phyloP scores from a whole-genome alignment of 2,329 filamentous ascomycete genomes.

The Aspergillus niger region DNA sequence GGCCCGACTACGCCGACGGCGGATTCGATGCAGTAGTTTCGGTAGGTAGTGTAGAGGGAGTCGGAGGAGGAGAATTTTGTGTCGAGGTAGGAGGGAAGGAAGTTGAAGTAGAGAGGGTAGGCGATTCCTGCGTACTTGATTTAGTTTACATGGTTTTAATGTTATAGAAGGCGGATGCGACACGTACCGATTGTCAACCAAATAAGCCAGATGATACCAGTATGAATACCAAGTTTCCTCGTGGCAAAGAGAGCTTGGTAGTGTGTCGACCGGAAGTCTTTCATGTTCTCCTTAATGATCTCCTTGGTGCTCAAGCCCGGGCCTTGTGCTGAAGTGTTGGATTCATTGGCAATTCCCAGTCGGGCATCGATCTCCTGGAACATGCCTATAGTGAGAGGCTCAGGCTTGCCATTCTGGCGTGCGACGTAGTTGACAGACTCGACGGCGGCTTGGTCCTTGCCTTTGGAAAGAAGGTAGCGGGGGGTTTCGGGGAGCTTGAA shows the following conservation, averaged over 20 bases:
- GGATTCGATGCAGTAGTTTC: conserved; percentile 35
- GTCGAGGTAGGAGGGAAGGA: conserved; percentile 50
- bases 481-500: conserved; percentile 36
- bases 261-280: conserved; percentile 30
- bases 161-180: accelerated
- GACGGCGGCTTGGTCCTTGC: conserved; percentile 51
- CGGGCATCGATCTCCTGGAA: conserved; percentile 32
- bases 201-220: conserved; percentile 43
- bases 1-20: conserved; percentile 45
- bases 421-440: conserved; percentile 48
- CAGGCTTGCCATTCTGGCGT: conserved; percentile 28
- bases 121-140: conserved; percentile 38
- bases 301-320: conserved; percentile 25
- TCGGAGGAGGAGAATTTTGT: conserved; percentile 36
- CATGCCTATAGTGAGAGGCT: conserved; percentile 34
- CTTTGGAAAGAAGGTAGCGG: conserved; percentile 31
- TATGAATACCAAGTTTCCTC: conserved; percentile 29
- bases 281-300: conserved; percentile 33
- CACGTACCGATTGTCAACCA: conserved; percentile 45
- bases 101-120: conserved; percentile 52
- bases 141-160: not conserved
- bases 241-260: conserved; percentile 34
- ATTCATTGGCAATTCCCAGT: conserved; percentile 13
- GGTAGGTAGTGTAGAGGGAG: conserved; percentile 26
- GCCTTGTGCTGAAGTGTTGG: not conserved